Percentiles rank a stretch among this genome's conserved stretches.
phyloP scores from a whole-genome alignment of 257 asterid genomes.

The Nicotiana obtusifolia region DNA sequence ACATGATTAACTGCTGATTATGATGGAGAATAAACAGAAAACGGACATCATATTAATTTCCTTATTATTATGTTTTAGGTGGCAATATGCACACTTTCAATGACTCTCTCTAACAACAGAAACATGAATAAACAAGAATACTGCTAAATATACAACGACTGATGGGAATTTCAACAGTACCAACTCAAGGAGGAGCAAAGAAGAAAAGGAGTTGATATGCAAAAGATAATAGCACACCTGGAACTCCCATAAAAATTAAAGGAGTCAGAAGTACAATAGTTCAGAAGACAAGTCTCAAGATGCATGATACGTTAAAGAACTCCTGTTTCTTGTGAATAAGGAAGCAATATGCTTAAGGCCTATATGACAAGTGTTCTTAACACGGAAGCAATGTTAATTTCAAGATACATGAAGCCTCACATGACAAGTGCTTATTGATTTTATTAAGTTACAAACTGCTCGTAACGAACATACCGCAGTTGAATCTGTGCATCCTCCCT shows the following conservation, averaged over 20 bases:
- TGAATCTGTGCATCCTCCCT: conserved; percentile 85
- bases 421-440: not conserved
- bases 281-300: not conserved
- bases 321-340: not conserved
- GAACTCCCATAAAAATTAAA: not conserved
- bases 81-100: not conserved
- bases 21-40: not conserved
- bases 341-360: not conserved
- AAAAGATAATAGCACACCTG: not conserved
- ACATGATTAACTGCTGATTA: too few relatives aligned
- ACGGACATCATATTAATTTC: not conserved
- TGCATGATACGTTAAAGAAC: not conserved
- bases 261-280: not conserved
- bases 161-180: not conserved
- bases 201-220: not conserved
- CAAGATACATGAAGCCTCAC: not conserved
- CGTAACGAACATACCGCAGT: conserved; percentile 42
- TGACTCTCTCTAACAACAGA: not conserved
- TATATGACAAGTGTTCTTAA: not conserved
- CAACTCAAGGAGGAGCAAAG: not conserved
- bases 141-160: not conserved
- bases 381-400: not conserved
- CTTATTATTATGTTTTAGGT: not conserved
- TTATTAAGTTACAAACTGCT: not conserved
- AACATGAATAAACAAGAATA: not conserved